A percentile compares a stretch with the other conserved stretches of the same genome.
Conservation (phyloP, 2,329 filamentous ascomycete species). For the Trichoderma hamatum region DNA sequence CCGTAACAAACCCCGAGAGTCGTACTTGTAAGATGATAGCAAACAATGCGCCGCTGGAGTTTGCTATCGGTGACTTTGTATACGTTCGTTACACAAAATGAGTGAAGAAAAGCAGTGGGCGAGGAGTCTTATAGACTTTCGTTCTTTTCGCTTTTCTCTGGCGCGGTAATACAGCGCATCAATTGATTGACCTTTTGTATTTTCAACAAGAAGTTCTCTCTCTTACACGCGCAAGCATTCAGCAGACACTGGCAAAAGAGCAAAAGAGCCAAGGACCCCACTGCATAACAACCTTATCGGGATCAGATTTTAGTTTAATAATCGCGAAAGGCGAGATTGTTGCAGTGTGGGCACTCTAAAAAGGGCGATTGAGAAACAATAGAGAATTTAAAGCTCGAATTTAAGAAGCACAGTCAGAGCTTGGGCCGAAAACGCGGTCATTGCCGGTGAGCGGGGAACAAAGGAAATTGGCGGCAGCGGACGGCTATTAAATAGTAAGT, state of each 20-base stretch:
- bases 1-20: background rate
- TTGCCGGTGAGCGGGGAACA: background rate
- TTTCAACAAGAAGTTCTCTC: background rate
- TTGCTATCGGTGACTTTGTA: background rate
- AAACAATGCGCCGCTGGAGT: background rate
- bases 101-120: background rate
- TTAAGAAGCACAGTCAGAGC: background rate
- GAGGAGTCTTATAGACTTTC: background rate
- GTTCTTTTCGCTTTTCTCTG: background rate
- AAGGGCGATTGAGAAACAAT: background rate
- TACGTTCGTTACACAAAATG: background rate
- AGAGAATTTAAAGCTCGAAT: no score
- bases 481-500: background rate
- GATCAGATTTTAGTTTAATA: background rate
- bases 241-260: no score
- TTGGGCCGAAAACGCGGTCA: background rate
- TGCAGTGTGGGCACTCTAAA: background rate
- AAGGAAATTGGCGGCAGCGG: background rate
- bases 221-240: background rate
- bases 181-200: background rate
- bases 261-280: background rate
- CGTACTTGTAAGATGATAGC: background rate
- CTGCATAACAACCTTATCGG: background rate
- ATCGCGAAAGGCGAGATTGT: background rate
- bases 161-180: background rate